A percentile compares a stretch with the other conserved stretches of the same genome.
Conservation (phyloP, 805 yeast species). For the Candida pseudofarinosa region DNA sequence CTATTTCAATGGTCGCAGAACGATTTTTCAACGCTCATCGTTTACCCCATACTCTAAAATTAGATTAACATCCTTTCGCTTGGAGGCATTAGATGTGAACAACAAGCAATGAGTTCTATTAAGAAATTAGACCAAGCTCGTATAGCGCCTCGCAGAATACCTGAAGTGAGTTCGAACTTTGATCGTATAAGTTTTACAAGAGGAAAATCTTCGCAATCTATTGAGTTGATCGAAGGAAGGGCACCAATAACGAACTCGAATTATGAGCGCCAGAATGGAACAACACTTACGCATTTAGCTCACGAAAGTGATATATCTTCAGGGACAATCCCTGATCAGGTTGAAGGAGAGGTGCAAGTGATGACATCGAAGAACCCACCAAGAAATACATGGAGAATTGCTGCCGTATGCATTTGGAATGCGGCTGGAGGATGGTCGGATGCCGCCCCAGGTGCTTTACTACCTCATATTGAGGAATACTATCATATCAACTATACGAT, state of each 20-base stretch:
- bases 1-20: too few relatives aligned
- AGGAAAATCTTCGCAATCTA: background rate
- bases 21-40: too few relatives aligned
- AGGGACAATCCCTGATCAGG: slow-evolving; percentile 2
- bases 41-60: too few relatives aligned
- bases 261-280: background rate
- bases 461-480: slow-evolving; percentile 22
- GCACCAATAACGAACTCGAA: background rate
- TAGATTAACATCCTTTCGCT: too few relatives aligned
- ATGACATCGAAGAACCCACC: slow-evolving; percentile 34
- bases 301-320: background rate
- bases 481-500: slow-evolving; percentile 20
- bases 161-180: background rate
- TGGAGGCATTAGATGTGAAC: background rate
- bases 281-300: background rate
- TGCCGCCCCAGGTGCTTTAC: slow-evolving; percentile 26
- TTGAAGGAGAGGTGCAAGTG: slow-evolving; percentile 9
- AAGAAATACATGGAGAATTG: slow-evolving; percentile 15
- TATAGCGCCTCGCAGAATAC: background rate
- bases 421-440: slow-evolving; percentile 20
- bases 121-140: slow-evolving; percentile 1
- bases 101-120: background rate
- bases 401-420: slow-evolving; percentile 15
- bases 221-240: background rate
- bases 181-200: background rate